A percentile compares a stretch with the other conserved stretches of the same genome.
Conservation (phyloP, 2,329 filamentous ascomycete species). For the Aureobasidium namibiae region DNA sequence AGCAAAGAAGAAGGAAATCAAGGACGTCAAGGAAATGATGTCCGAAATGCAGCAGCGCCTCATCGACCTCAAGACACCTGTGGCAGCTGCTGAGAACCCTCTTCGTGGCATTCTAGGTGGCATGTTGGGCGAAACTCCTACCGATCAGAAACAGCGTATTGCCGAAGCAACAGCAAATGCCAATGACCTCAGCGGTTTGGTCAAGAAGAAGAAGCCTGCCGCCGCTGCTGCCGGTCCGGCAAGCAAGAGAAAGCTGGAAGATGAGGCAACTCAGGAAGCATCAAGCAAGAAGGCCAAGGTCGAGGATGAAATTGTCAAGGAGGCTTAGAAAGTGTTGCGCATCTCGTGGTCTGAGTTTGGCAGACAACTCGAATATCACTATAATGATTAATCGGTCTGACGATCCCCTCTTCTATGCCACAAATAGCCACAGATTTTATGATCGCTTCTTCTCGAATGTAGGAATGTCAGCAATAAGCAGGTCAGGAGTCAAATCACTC, state of each 20-base stretch:
- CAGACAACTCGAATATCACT: no score
- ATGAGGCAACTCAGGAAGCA: neutral
- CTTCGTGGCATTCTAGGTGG: constrained; percentile 57
- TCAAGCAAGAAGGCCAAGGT: neutral
- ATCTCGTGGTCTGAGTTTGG: no score
- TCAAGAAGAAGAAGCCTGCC: constrained; percentile 56
- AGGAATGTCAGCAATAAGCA: no score
- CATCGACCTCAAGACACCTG: constrained; percentile 56
- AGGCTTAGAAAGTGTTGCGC: neutral
- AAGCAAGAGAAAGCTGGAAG: constrained; percentile 6
- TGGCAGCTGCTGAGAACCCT: constrained; percentile 28
- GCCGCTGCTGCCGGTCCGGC: neutral
- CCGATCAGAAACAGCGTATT: constrained; percentile 54
- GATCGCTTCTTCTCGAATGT: no score
- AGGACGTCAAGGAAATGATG: constrained; percentile 69
- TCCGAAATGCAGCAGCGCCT: constrained; percentile 71
- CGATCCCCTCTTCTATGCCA: no score
- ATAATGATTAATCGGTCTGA: no score
- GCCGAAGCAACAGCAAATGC: constrained; percentile 67
- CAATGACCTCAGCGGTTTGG: constrained; percentile 64
- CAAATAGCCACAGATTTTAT: no score
- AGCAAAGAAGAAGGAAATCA: constrained; percentile 52
- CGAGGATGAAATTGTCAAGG: neutral
- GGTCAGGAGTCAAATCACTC: no score
- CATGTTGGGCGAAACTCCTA: constrained; percentile 53